Evolutionary conservation across 306 rosid genomes (phyloP).

Genomic region (Trifolium fragiferum): DNA sequence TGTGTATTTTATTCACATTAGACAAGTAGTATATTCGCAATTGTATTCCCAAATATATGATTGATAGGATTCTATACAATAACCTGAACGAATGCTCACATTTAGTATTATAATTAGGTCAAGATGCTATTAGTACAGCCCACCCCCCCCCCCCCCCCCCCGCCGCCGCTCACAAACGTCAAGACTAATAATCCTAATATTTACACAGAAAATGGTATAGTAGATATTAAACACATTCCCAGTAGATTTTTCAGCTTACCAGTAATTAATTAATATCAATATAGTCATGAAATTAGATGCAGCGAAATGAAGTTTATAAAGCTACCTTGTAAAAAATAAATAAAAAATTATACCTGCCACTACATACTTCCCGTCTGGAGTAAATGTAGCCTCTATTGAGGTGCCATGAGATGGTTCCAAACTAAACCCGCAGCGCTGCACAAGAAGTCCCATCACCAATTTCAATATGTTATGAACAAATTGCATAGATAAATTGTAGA

Average conservation of each 20-base stretch:
- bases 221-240: neutral
- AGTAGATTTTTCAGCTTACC: conserved; percentile 4
- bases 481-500: conserved; percentile 5
- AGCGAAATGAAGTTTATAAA: neutral
- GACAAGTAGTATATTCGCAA: no score
- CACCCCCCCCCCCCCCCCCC: no score
- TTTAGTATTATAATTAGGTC: no score
- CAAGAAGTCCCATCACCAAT: conserved; percentile 38
- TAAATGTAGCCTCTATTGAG: conserved; percentile 86
- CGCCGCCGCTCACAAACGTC: no score
- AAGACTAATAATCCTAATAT: no score
- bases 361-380: conserved; percentile 92
- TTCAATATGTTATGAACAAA: conserved; percentile 17
- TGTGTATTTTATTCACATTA: no score
- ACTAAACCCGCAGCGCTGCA: conserved; percentile 93
- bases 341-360: conserved; percentile 68
- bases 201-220: no score
- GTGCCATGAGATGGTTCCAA: conserved; percentile 87
- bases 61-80: no score
- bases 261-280: conserved; percentile 8
- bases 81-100: no score
- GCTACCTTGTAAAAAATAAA: conserved; percentile 19
- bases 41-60: neutral
- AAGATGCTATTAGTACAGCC: no score
- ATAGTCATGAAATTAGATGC: conserved; percentile 17